Evolutionary conservation across 768 basidiomycete genomes (phyloP), one percentile per base, ranked within the genome.

Genomic region (Lactifluus subvellereus): DNA sequence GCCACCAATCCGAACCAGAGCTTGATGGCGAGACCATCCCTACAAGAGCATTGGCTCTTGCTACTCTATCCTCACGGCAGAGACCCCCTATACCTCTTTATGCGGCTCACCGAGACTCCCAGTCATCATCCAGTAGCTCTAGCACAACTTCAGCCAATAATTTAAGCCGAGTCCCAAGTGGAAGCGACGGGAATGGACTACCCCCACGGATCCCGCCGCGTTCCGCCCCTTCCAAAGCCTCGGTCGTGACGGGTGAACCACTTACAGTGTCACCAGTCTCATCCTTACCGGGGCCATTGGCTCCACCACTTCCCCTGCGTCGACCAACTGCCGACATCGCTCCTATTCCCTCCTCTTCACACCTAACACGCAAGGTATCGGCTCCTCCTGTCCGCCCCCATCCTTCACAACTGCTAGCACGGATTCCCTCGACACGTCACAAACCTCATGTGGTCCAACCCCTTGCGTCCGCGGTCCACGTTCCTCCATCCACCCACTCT

Each of bases 261-360:
- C 58, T 64, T 10, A 18, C 54, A 4, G 42, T 30, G 10, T 64
- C 63, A 51, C 59, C 63, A 14, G 13, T 64, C 47, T 55, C 63
- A 20, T 43, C 53, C 42, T 7, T n/a, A 1, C 3, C 55, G 6
- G 62, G 43, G 11, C 32, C 38, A 22, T 6, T 42, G 18, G 54
- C 63, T 37, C 63, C 58, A 38, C 59, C 59, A 6, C 54, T 64
- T 42, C 63, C 63, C 4, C 9, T 42, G 7, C 63, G 63, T 27
- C 63, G 63, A 20, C 47, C 37, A 42, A 6, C 30, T 27, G 20
- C 33, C 16, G 58, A 64, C 30, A 22, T 6, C 9, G 10, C 52
- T 7, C 13, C 35, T 47, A 9, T n/a, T 7, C 48, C 52, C 42
- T 18, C 57, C 10, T n/a, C 43, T 6, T 22, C 54, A 1, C 58